Conservation (phyloP, 2,329 filamentous ascomycete genomes). For the Camillea tinctor region DNA sequence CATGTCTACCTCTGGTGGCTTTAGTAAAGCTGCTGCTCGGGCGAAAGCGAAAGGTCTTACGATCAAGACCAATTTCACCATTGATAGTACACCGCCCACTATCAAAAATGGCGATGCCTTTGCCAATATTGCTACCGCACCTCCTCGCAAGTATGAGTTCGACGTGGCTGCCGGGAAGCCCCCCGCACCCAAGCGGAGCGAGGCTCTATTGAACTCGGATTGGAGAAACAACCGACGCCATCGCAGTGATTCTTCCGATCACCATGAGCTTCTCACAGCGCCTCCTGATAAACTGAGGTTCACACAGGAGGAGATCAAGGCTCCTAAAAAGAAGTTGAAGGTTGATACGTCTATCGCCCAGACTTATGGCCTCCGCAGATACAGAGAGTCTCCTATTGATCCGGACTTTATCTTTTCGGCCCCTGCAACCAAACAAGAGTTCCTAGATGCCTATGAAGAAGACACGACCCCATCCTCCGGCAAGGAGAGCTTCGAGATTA, state of each 20-base stretch:
- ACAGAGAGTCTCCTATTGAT: conserved; percentile 21
- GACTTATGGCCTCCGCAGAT: conserved; percentile 13
- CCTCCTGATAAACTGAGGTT: conserved; percentile 18
- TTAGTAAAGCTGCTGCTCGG: conserved; percentile 5
- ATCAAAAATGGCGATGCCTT: not conserved
- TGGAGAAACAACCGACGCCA: conserved; percentile 24
- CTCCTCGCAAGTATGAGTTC: not conserved
- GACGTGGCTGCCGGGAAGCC: not conserved
- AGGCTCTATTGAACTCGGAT: conserved; percentile 19
- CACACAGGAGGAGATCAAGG: conserved; percentile 5
- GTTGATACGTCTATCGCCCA: conserved; percentile 17
- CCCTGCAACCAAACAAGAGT: conserved; percentile 28
- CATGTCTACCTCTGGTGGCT: not conserved
- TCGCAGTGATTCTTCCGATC: conserved; percentile 2
- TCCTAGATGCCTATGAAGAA: conserved; percentile 8
- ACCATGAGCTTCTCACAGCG: conserved; percentile 8
- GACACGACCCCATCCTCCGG: conserved; percentile 5
- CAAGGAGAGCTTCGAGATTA: not conserved
- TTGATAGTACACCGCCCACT: not conserved
- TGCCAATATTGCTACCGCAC: not conserved
- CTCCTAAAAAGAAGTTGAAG: conserved; percentile 13
- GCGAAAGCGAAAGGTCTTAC: conserved; percentile 10
- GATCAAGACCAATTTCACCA: conserved; percentile 6
- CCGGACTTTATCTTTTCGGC: conserved; percentile 29
- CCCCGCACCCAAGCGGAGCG: conserved; percentile 10